Conservation (phyloP, 306 rosid species). For the Pyrus bretschneideri region DNA sequence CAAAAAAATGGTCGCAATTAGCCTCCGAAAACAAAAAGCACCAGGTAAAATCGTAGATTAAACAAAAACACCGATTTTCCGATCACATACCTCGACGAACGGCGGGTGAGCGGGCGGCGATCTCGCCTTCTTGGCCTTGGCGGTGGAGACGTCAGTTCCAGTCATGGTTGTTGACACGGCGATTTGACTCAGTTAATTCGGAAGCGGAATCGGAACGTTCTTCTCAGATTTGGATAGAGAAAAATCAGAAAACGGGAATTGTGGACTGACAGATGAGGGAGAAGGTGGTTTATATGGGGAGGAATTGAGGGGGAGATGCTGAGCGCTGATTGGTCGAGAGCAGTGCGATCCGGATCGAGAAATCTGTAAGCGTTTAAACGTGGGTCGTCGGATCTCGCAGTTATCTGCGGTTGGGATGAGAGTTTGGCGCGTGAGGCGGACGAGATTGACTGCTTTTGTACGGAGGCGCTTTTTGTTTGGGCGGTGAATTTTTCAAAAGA, state of each 20-base stretch:
- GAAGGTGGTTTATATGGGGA: constrained; percentile 14
- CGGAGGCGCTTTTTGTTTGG: background rate
- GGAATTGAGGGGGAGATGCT: background rate
- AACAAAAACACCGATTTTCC: background rate
- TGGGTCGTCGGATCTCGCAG: constrained; percentile 17
- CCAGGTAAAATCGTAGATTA: background rate
- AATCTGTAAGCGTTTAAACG: background rate
- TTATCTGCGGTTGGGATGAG: constrained; percentile 21
- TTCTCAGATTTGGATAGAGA: background rate
- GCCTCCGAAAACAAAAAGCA: background rate
- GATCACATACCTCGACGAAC: constrained; percentile 14
- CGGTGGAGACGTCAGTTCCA: background rate
- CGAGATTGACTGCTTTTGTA: background rate
- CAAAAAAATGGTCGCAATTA: background rate
- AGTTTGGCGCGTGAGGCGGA: constrained; percentile 1
- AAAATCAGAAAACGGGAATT: background rate
- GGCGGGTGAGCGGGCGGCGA: constrained; percentile 34
- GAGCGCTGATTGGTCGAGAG: constrained; percentile 27
- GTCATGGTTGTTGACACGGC: constrained; percentile 6
- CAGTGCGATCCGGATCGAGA: constrained; percentile 24
- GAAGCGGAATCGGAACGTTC: too few species aligned
- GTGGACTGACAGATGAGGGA: background rate
- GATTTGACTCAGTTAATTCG: background rate
- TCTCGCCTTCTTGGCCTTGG: constrained; percentile 24
- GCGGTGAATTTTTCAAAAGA: background rate